A percentile compares a stretch with the other conserved stretches of the same genome.
Evolutionary conservation across 305 asterid genomes (phyloP).

Genomic region (Striga hermonthica): DNA sequence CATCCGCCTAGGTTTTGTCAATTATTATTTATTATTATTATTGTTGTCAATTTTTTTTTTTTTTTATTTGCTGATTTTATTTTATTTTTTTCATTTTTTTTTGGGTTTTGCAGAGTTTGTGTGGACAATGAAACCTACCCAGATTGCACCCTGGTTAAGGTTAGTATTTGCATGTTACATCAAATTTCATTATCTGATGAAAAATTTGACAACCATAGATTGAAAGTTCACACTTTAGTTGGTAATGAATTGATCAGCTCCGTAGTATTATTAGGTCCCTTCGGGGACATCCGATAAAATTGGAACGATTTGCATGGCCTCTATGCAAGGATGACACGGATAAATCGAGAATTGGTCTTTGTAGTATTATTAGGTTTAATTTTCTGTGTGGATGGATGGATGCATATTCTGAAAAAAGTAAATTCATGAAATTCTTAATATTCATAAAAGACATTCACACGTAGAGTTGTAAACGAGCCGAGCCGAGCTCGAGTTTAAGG

Average conservation of each 20-base stretch:
- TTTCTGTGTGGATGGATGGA: too few species aligned
- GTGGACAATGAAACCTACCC: conserved; percentile 66
- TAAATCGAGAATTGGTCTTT: too few species aligned
- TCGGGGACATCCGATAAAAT: conserved; percentile 72
- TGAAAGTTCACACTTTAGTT: not conserved
- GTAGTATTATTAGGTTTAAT: too few species aligned
- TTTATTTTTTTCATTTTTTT: not conserved
- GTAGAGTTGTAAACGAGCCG: too few species aligned
- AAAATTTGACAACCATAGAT: too few species aligned
- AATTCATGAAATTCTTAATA: too few species aligned
- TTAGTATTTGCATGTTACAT: conserved; percentile 21
- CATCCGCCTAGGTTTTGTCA: conserved; percentile 77
- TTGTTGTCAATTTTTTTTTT: not conserved
- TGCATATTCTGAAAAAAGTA: too few species aligned
- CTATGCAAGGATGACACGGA: too few species aligned
- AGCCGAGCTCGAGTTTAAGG: too few species aligned
- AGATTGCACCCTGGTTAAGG: conserved; percentile 87
- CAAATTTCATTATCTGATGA: not conserved
- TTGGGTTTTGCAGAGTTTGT: conserved; percentile 58
- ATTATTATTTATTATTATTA: not conserved
- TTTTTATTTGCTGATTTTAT: not conserved
- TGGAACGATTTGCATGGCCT: too few species aligned
- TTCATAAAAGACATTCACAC: too few species aligned
- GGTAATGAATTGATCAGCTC: not conserved
- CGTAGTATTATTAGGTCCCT: conserved; percentile 47